Conservation (phyloP, 2,329 filamentous ascomycete genomes). For the Sphaerostilbella broomeana region DNA sequence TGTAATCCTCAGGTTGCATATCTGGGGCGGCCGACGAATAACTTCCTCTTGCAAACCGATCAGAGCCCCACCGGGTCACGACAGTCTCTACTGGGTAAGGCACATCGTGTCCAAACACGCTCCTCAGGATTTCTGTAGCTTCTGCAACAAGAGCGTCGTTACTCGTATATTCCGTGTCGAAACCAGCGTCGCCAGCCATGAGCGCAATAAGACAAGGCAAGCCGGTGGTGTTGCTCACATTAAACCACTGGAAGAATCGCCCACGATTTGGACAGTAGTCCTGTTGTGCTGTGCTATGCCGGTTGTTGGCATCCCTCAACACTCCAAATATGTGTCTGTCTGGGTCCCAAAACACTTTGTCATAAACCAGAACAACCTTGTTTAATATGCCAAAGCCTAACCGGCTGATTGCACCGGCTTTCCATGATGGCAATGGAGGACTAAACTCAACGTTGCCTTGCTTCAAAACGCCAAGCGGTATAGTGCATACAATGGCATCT, state of each 20-base stretch:
- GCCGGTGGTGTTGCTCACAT: constrained; percentile 83
- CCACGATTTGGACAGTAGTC: constrained; percentile 76
- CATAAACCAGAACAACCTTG: constrained; percentile 88
- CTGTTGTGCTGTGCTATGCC: constrained; percentile 65
- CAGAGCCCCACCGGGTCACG: constrained; percentile 85
- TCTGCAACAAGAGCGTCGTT: constrained; percentile 74
- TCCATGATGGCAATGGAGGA: constrained; percentile 85
- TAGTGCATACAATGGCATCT: constrained; percentile 86
- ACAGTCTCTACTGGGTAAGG: constrained; percentile 78
- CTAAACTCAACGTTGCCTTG: constrained; percentile 74
- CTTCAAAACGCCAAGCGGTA: constrained; percentile 87
- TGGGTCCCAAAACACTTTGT: constrained; percentile 84
- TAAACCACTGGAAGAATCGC: constrained; percentile 98
- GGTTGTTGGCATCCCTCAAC: constrained; percentile 64
- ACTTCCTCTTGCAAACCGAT: constrained; percentile 85
- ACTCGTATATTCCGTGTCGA: constrained; percentile 71
- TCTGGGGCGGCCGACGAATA: constrained; percentile 88
- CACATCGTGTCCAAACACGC: constrained; percentile 65
- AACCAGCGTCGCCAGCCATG: constrained; percentile 92
- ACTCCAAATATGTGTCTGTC: constrained; percentile 90
- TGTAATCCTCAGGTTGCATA: constrained; percentile 82
- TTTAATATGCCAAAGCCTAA: constrained; percentile 92
- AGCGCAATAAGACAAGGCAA: constrained; percentile 81
- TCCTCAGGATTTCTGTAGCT: constrained; percentile 69
- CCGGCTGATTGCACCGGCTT: constrained; percentile 69